Base-by-base conservation (phyloP, 1,139 yeast genomes). In the Waltiozyma sp. region DNA sequence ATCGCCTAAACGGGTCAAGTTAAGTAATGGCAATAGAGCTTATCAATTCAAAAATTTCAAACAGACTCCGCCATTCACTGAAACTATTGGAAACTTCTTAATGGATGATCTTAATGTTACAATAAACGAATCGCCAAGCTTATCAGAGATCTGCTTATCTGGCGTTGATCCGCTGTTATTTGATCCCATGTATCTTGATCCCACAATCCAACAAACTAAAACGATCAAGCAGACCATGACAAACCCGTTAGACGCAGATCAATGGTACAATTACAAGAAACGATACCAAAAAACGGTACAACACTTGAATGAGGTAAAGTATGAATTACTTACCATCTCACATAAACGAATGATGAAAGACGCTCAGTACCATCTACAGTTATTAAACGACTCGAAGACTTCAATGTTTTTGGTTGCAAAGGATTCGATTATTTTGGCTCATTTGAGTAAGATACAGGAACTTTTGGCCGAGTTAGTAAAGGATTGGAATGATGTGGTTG, bases 21-120 rank as follows among this genome's bases (percentile, higher is more conserved):
- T 26, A 4, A n/a, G 4, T 31, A 31, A 31, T n/a, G n/a, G 13
- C 7, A 31, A 31, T 21, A 5, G 7, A 21, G 8, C 23, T 21
- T 21, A 21, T 21, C 7, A 21, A 21, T 21, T 21, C 13, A 18
- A 4, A 4, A 45, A 41, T 0, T 23, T 49, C 24, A 47, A 42
- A 11, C 19, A 40, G n/a, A 43, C 45, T 1, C 37, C 51, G 9
- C 52, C 52, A 19, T 24, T 49, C 28, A 47, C 49, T 9, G 49
- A 49, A 24, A 47, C 51, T 1, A 41, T 41, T 39, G 52, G 52
- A 2, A 38, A 49, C 13, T 49, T 49, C 28, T 26, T 43, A 14
- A 28, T 48, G 44, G 34, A 14, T 3, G 18, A 14, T 4, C 34
- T 31, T n/a, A 31, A 31, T 31, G 34, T 5, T 5, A 31, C 8